A percentile compares a stretch with the other conserved stretches of the same genome.
These are phyloP conservation scores for Crataegus laevigata DNA, from an alignment of 306 rosid species.

Conservation along the genomic window DNA sequence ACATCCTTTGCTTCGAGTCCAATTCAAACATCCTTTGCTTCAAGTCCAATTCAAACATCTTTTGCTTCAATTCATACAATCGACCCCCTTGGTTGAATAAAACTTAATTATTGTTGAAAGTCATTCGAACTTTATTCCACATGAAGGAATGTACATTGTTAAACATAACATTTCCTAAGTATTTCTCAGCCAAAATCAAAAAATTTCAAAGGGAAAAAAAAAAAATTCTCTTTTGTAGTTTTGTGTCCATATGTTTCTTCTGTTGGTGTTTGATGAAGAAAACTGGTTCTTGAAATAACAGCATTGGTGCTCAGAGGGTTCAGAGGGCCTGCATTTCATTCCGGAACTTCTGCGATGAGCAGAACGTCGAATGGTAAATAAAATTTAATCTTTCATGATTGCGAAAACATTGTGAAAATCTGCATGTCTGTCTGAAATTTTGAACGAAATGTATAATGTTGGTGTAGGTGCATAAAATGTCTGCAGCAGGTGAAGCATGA, in stretches of 20 bases:
- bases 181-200: no score
- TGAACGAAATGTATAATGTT: neutral
- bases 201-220: no score
- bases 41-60: conserved; percentile 6
- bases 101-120: no score
- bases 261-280: conserved; percentile 8
- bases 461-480: conserved; percentile 50
- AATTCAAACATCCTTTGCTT: conserved; percentile 32
- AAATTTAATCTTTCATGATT: neutral
- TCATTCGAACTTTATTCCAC: neutral
- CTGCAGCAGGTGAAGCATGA: conserved; percentile 58
- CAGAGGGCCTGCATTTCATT: conserved; percentile 58
- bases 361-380: conserved; percentile 66
- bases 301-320: conserved; percentile 84
- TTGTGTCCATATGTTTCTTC: neutral
- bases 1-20: neutral
- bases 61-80: no score
- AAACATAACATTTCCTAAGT: no score
- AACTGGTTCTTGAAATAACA: conserved; percentile 24
- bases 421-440: neutral
- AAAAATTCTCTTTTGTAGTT: no score
- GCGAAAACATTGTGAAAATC: neutral
- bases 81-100: no score
- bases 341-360: conserved; percentile 41
- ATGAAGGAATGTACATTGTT: neutral